Evolutionary conservation across 192 early-diverging fungal genomes (phyloP).

Genomic region (Coemansia sp.): DNA sequence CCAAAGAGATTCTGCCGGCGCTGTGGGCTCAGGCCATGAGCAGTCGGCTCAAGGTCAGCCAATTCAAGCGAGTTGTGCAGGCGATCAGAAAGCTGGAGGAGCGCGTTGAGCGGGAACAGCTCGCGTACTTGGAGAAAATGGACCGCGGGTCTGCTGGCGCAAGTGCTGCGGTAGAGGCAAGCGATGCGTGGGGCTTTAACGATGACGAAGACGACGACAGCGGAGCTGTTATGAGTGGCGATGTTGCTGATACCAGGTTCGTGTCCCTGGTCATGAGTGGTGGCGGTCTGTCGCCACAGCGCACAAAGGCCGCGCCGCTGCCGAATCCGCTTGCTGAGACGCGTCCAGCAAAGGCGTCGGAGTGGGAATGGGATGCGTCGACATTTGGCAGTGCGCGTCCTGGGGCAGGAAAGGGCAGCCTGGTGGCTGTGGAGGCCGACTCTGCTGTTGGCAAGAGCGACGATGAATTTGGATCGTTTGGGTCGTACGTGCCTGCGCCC

Average conservation of each 20-base stretch:
- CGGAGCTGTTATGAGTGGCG: background rate
- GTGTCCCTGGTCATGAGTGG: constrained; percentile 14
- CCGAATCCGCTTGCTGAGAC: constrained; percentile 13
- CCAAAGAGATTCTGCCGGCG: constrained; percentile 71
- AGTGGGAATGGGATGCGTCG: constrained; percentile 46
- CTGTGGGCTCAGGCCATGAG: constrained; percentile 76
- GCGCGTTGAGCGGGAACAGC: constrained; percentile 61
- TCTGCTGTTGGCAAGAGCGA: background rate
- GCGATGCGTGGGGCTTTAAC: background rate
- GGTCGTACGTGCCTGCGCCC: constrained; percentile 6
- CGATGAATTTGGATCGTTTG: constrained; percentile 36
- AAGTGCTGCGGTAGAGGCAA: background rate
- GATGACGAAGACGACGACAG: background rate
- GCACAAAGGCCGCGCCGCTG: background rate
- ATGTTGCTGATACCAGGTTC: background rate
- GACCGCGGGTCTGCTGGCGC: constrained; percentile 41
- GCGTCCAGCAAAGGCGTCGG: background rate
- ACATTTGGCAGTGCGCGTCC: background rate
- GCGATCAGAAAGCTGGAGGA: constrained; percentile 56
- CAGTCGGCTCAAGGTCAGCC: constrained; percentile 62
- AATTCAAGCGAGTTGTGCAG: constrained; percentile 67
- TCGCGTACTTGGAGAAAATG: constrained; percentile 59
- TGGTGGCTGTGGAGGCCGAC: constrained; percentile 11
- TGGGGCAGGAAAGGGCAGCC: background rate
- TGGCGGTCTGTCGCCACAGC: background rate